These are phyloP conservation scores for Syzygium grande DNA, from an alignment of 345 rosid genomes.

Conservation along the genomic window DNA sequence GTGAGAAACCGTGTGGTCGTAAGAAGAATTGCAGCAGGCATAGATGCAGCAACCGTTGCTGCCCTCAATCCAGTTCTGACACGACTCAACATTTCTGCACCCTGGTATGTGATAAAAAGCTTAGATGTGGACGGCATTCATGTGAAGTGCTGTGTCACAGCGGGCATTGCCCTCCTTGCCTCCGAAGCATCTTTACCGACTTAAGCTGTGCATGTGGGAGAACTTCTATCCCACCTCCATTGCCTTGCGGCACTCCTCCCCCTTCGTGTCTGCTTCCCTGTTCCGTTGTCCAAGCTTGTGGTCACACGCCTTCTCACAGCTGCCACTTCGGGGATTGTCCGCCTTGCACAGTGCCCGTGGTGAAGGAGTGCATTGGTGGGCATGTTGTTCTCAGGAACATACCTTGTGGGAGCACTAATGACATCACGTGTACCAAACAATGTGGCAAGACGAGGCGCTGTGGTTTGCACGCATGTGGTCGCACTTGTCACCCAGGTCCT, in stretches of 20 bases:
- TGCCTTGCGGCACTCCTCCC: slow-evolving; percentile 82
- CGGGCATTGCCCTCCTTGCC: slow-evolving; percentile 96
- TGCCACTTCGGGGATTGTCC: slow-evolving; percentile 98
- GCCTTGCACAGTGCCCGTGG: slow-evolving; percentile 81
- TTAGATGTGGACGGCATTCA: slow-evolving; percentile 82
- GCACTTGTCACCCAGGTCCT: slow-evolving; percentile 71
- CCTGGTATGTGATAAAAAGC: slow-evolving; percentile 79
- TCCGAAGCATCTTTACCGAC: slow-evolving; percentile 82
- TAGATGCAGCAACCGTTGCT: slow-evolving; percentile 86
- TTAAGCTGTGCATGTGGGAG: slow-evolving; percentile 88
- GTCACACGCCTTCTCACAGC: slow-evolving; percentile 81
- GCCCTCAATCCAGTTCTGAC: slow-evolving; percentile 60
- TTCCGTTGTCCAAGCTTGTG: slow-evolving; percentile 65
- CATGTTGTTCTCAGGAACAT: slow-evolving; percentile 91
- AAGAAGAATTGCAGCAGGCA: slow-evolving; percentile 95
- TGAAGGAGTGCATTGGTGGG: slow-evolving; percentile 86
- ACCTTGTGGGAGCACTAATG: slow-evolving; percentile 75
- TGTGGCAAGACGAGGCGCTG: slow-evolving; percentile 89
- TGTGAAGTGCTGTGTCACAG: slow-evolving; percentile 85
- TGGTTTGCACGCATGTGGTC: slow-evolving; percentile 88
- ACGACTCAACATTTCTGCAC: slow-evolving; percentile 89
- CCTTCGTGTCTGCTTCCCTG: slow-evolving; percentile 86
- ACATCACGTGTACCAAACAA: slow-evolving; percentile 76
- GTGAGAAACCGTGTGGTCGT: slow-evolving; percentile 68
- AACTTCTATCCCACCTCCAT: slow-evolving; percentile 91